A percentile compares a stretch with the other conserved stretches of the same genome.
phyloP scores from a whole-genome alignment of 2,329 filamentous ascomycete species.

The Aureobasidium uvarum region DNA sequence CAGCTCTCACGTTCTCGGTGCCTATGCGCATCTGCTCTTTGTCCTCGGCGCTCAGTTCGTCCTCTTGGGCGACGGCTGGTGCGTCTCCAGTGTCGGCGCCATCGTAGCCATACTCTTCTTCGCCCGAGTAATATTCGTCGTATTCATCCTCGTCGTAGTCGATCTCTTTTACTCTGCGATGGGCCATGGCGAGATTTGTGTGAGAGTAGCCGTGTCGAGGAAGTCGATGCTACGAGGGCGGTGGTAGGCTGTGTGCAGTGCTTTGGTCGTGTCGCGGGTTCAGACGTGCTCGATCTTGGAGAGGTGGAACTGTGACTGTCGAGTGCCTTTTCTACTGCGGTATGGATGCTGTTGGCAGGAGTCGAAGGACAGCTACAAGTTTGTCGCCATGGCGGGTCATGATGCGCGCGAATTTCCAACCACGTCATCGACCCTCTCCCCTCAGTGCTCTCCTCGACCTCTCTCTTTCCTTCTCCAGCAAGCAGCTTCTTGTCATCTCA shows the following conservation, averaged over 20 bases:
- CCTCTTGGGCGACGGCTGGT: neutral
- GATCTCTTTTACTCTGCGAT: constrained; percentile 49
- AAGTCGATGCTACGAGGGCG: neutral
- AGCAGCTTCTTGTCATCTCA: neutral
- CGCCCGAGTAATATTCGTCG: constrained; percentile 50
- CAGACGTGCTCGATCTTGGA: neutral
- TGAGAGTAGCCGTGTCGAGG: neutral
- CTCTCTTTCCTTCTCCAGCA: neutral
- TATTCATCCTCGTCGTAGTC: constrained; percentile 53
- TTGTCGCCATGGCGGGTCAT: neutral
- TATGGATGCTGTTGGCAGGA: neutral
- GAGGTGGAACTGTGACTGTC: neutral
- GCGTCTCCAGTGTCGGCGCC: constrained; percentile 31
- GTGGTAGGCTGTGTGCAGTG: neutral
- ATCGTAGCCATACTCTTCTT: constrained; percentile 37
- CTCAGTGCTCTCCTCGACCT: neutral
- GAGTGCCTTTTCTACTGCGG: neutral
- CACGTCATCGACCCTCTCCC: neutral
- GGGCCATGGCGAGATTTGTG: constrained; percentile 23
- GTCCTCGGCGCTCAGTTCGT: constrained; percentile 43
- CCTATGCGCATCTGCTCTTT: constrained; percentile 60
- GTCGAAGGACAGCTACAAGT: neutral
- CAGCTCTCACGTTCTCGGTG: constrained; percentile 63
- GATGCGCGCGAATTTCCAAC: neutral
- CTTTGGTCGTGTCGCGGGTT: neutral